Evolutionary conservation across 306 rosid species (phyloP), one percentile per base, ranked within the genome.

Genomic region (Inga oerstediana): DNA sequence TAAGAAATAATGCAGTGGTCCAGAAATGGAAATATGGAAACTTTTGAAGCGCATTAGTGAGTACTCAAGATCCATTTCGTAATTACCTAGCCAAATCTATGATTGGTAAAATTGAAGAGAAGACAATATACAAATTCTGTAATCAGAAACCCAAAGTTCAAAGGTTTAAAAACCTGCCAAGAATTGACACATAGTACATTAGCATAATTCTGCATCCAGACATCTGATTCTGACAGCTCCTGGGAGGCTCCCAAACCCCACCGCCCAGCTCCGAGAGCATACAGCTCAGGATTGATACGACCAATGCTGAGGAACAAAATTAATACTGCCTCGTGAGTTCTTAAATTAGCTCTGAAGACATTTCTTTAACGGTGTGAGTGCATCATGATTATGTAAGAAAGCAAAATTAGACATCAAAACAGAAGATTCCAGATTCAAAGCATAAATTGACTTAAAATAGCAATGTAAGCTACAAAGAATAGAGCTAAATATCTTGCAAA

Each of bases 101-200:
- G 11, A 44, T 70, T 56, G 37, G 44, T 72, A 74, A 46, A 81
- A 22, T 61, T 52, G 66, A 59, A 69, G 61, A 84, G 80, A 82
- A 15, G 45, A 52, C 17, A 71, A n/a, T 43, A 70, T 71, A 71
- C 9, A 43, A 19, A 39, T 71, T 13, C 49, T 24, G 51, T 30
- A 79, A 79, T 71, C 41, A 58, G 54, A 44, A 84, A 74, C 70
- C 54, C 2, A 76, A 65, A 73, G 72, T 76, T 81, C 72, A 68
- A 30, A 56, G 79, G 10, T 7, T 62, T 22, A 24, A 30, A 76
- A 82, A 95, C 99, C 99, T 95, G 98, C 99, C 99, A 95, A 80
- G 98, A 86, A 90, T 95, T 95, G 75, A 91, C 89, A 84, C 99
- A 95, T 32, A 95, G 90, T 24, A 84, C 87, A 70, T 92, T 92